These are phyloP conservation scores for Flaveria robusta DNA, from an alignment of 129 eudicot genomes.

Conservation along the genomic window DNA sequence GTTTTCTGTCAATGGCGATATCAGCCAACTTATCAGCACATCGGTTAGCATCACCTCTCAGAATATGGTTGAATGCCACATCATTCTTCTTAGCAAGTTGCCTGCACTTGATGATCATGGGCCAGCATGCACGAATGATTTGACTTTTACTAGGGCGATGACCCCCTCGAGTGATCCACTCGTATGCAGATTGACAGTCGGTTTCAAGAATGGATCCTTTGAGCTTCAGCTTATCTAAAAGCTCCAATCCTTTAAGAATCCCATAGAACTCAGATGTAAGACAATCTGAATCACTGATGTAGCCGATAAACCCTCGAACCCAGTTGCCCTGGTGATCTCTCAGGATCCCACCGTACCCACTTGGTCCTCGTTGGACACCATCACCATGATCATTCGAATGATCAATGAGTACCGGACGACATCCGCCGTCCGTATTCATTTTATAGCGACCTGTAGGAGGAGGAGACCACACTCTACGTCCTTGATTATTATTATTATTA, in stretches of 20 bases:
- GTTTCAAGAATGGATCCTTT: neutral
- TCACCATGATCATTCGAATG: too few species aligned
- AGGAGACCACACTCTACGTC: neutral
- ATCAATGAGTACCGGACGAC: neutral
- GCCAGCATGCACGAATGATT: neutral
- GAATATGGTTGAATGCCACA: neutral
- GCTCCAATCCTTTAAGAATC: neutral
- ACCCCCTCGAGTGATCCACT: neutral
- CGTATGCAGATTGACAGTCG: neutral
- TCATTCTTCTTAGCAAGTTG: neutral
- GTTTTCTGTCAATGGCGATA: neutral
- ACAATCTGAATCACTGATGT: neutral
- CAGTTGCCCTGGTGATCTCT: neutral
- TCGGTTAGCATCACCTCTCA: neutral
- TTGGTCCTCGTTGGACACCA: neutral
- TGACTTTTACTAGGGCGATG: neutral
- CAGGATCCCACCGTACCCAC: slow-evolving; percentile 2
- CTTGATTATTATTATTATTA: neutral
- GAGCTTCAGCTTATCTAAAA: neutral
- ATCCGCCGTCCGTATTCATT: slow-evolving; percentile 1
- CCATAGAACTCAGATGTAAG: neutral
- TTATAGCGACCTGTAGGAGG: neutral
- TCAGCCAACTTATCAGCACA: neutral
- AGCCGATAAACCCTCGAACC: neutral
- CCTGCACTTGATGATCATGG: neutral